phyloP scores from a whole-genome alignment of 495 filamentous ascomycete genomes.

The Penicillium lividum region DNA sequence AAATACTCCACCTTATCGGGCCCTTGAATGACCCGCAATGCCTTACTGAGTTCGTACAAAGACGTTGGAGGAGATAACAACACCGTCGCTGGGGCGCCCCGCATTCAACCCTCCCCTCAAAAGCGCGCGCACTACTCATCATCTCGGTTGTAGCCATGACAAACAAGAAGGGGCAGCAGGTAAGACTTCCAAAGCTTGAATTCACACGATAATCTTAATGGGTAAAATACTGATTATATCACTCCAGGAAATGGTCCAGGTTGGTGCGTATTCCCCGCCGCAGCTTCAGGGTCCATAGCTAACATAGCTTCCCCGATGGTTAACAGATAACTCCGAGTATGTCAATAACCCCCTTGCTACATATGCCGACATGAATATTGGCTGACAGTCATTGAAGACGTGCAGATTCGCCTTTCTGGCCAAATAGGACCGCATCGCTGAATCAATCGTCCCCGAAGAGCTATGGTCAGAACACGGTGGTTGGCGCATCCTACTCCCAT shows the following conservation, averaged over 20 bases:
- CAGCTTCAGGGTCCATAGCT: conserved; percentile 30
- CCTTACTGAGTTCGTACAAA: conserved; percentile 7
- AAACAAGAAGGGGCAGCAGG: conserved; percentile 75
- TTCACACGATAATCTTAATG: not conserved
- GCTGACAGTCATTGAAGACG: conserved; percentile 46
- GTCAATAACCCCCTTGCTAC: conserved; percentile 20
- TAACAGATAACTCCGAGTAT: conserved; percentile 54
- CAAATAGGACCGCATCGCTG: conserved; percentile 50
- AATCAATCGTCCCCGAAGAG: conserved; percentile 48
- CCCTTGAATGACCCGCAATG: conserved; percentile 9
- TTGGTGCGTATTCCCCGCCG: conserved; percentile 69
- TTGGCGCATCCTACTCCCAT: conserved; percentile 95
- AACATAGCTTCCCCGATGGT: conserved; percentile 12
- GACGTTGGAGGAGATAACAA: conserved; percentile 19
- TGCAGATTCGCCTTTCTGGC: conserved; percentile 89
- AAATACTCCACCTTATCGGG: not conserved
- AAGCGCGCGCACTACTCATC: conserved; percentile 2
- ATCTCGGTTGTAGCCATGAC: conserved; percentile 34
- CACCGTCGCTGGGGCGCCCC: conserved; percentile 24
- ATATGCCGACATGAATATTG: not conserved
- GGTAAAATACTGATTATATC: conserved; percentile 20
- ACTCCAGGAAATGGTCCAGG: conserved; percentile 95
- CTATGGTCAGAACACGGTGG: conserved; percentile 73
- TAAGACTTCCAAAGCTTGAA: conserved; percentile 36
- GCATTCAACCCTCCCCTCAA: conserved; percentile 24